A percentile compares a stretch with the other conserved stretches of the same genome.
Conservation (phyloP, 192 early-diverging fungal genomes). For the Pilobolus umbonatus region DNA sequence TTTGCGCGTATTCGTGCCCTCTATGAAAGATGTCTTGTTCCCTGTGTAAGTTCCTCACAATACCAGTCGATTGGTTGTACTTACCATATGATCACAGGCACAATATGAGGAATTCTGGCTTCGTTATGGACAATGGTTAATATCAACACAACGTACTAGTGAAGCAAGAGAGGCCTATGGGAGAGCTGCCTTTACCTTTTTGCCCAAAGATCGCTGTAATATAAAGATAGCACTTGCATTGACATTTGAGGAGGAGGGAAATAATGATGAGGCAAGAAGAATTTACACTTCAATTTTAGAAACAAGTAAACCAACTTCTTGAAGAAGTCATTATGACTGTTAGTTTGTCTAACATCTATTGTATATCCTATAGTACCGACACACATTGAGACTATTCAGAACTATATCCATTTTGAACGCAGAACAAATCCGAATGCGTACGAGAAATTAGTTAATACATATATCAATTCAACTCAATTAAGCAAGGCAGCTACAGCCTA, state of each 20-base stretch:
- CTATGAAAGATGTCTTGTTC: conserved; percentile 70
- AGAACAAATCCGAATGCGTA: conserved; percentile 43
- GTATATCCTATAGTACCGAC: conserved; percentile 47
- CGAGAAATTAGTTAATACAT: conserved; percentile 37
- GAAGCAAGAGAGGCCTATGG: conserved; percentile 47
- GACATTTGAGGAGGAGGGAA: conserved; percentile 59
- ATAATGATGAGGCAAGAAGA: conserved; percentile 48
- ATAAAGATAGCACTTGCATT: conserved; percentile 55
- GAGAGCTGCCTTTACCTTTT: conserved; percentile 50
- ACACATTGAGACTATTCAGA: conserved; percentile 59
- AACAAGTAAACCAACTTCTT: conserved; percentile 34
- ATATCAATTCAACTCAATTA: conserved; percentile 28
- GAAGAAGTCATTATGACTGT: neutral
- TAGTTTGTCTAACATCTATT: neutral
- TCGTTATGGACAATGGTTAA: conserved; percentile 59
- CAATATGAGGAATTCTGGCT: conserved; percentile 78
- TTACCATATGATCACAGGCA: conserved; percentile 40
- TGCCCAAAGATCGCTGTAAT: conserved; percentile 51
- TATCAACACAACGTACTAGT: conserved; percentile 38
- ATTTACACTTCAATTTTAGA: conserved; percentile 54
- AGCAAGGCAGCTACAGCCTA: conserved; percentile 50
- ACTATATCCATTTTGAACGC: conserved; percentile 62
- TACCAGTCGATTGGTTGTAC: neutral
- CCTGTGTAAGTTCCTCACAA: conserved; percentile 54
- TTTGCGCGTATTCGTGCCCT: conserved; percentile 52